These are phyloP conservation scores for Cornus kousa DNA, from an alignment of 148 eudicot species.

Conservation along the genomic window DNA sequence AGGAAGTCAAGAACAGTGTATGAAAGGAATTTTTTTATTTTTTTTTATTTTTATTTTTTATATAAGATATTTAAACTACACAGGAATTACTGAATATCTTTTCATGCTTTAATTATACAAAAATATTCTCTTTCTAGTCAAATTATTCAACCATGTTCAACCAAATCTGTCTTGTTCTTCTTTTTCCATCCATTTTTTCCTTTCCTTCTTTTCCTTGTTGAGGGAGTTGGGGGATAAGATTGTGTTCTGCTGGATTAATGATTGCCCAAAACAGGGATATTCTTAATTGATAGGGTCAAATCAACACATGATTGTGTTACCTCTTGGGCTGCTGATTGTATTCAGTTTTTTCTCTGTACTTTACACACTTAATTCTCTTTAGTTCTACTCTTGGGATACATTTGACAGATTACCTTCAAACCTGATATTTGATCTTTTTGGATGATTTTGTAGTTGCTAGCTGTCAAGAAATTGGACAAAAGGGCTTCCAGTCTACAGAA, in stretches of 20 bases:
- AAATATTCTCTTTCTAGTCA: not conserved
- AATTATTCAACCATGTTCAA: not conserved
- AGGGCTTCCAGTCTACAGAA: constrained; percentile 59
- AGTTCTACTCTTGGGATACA: constrained; percentile 3
- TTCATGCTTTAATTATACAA: too few species aligned
- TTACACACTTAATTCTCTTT: not conserved
- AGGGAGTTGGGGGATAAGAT: not conserved
- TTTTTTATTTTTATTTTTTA: too few species aligned
- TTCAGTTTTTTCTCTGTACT: not conserved
- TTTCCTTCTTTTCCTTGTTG: too few species aligned
- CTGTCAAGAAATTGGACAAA: constrained; percentile 88
- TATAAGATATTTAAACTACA: not conserved
- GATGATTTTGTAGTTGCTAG: constrained; percentile 57
- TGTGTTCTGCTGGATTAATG: not conserved
- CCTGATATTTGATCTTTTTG: constrained; percentile 9
- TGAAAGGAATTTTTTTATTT: too few species aligned
- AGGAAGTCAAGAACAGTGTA: too few species aligned
- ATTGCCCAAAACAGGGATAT: not conserved
- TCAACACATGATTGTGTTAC: not conserved
- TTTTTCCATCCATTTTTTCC: too few species aligned
- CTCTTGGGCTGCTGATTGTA: not conserved
- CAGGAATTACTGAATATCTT: too few species aligned
- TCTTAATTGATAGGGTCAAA: not conserved
- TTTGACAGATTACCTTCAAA: not conserved
- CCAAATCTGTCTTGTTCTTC: not conserved